Percentiles rank a stretch among this genome's conserved stretches.
Conservation (phyloP, 1,139 yeast genomes). For the Zygotorulaspora mrakii region DNA sequence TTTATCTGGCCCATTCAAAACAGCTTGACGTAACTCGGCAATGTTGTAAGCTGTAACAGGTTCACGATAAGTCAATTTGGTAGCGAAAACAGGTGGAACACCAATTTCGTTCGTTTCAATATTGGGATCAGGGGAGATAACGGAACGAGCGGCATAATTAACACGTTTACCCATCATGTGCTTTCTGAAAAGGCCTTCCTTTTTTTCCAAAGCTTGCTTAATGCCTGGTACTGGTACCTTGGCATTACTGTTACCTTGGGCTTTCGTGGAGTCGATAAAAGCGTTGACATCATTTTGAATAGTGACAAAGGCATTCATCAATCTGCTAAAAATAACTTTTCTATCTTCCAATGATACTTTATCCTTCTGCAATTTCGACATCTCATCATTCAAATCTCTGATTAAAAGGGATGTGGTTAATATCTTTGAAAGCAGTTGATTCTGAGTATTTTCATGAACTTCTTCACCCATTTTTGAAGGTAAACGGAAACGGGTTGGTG, state of each 20-base stretch:
- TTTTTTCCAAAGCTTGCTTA: constrained; percentile 96
- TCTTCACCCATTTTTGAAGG: constrained; percentile 98
- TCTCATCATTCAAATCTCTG: constrained; percentile 83
- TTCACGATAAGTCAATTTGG: constrained; percentile 92
- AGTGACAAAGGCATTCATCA: constrained; percentile 93
- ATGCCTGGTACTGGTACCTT: constrained; percentile 86
- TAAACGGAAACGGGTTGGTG: constrained; percentile 93
- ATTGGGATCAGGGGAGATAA: constrained; percentile 98
- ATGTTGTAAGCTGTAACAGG: constrained; percentile 96
- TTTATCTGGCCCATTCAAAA: constrained; percentile 91
- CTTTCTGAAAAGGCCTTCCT: constrained; percentile 96
- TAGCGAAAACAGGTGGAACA: constrained; percentile 97
- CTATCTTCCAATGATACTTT: constrained; percentile 64
- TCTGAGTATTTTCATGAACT: constrained; percentile 90
- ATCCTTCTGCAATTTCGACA: constrained; percentile 58
- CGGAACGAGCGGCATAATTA: constrained; percentile 97
- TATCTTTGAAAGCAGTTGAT: constrained; percentile 77
- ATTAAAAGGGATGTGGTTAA: constrained; percentile 76
- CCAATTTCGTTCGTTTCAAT: constrained; percentile 97
- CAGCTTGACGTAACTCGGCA: constrained; percentile 87
- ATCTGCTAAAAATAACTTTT: constrained; percentile 73
- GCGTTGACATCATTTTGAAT: constrained; percentile 94
- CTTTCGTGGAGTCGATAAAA: constrained; percentile 87
- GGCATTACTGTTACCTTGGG: constrained; percentile 62
- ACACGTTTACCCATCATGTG: constrained; percentile 99